Percentiles rank a stretch among this genome's conserved stretches.
Evolutionary conservation across 169 alveolate species (phyloP).

Genomic region (Eimeria brunetti): DNA sequence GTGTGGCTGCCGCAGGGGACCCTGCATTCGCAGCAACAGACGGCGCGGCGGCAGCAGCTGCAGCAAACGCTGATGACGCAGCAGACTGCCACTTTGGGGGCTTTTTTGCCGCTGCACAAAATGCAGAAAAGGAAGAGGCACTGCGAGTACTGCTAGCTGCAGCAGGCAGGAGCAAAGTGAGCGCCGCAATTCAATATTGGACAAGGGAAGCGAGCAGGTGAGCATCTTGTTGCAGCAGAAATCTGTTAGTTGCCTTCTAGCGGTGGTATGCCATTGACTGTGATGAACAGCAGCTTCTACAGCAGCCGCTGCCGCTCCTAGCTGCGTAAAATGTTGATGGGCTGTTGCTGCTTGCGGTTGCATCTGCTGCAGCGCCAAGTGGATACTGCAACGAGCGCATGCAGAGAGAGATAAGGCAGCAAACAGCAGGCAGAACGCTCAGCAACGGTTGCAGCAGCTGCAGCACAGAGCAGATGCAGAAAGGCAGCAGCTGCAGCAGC

Average conservation of each 20-base stretch:
- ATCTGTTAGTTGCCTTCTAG: neutral
- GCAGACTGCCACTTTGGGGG: neutral
- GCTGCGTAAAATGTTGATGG: neutral
- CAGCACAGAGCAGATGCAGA: constrained; percentile 21
- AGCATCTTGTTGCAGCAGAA: neutral
- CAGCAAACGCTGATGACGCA: constrained; percentile 21
- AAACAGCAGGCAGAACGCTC: constrained; percentile 26
- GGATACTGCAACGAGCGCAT: constrained; percentile 52
- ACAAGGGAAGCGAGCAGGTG: constrained; percentile 47
- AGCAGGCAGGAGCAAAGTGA: constrained; percentile 39
- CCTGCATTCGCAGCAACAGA: constrained; percentile 20
- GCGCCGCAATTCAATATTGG: constrained; percentile 44
- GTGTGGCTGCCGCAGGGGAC: constrained; percentile 9
- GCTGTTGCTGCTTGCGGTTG: neutral
- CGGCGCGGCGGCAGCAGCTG: neutral
- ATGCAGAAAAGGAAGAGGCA: constrained; percentile 31
- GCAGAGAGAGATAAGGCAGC: constrained; percentile 63
- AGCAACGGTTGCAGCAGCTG: constrained; percentile 44
- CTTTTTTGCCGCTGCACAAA: neutral
- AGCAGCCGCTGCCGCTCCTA: neutral
- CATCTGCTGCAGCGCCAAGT: constrained; percentile 43
- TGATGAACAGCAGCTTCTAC: neutral
- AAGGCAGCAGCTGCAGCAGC: constrained; percentile 22
- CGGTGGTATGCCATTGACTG: neutral
- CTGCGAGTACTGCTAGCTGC: constrained; percentile 23